Evolutionary conservation across 208 protist species (phyloP).

Genomic region (Naegleria gruberi): DNA sequence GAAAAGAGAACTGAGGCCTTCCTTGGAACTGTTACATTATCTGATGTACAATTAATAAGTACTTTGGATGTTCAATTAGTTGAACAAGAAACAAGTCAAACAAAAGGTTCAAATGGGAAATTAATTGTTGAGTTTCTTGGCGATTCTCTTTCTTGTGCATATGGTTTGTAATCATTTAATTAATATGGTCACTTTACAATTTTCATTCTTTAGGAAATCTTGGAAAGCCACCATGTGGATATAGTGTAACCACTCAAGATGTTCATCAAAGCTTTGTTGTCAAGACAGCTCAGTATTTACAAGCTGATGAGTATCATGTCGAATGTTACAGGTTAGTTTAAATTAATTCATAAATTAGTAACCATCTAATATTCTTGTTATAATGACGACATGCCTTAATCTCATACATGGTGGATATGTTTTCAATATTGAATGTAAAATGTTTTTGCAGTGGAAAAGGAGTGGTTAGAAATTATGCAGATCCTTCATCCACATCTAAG

Average conservation of each 20-base stretch:
- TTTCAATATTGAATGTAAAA: too few relatives aligned
- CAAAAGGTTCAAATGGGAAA: not conserved
- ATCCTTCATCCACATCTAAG: not conserved
- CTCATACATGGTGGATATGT: too few relatives aligned
- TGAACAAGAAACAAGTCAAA: not conserved
- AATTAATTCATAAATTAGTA: too few relatives aligned
- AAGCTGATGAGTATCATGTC: not conserved
- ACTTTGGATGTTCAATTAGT: not conserved
- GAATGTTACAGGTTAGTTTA: too few relatives aligned
- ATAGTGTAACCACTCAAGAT: not conserved
- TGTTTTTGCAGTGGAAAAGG: conserved; percentile 25
- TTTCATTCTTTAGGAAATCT: too few relatives aligned
- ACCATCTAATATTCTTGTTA: too few relatives aligned
- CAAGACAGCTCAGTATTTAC: not conserved
- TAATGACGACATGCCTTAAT: too few relatives aligned
- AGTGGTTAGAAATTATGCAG: conserved; percentile 14
- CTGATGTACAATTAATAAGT: not conserved
- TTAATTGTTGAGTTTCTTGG: conserved; percentile 16
- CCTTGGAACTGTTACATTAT: not conserved
- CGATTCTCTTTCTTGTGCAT: conserved; percentile 18
- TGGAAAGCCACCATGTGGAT: not conserved
- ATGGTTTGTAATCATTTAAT: too few relatives aligned
- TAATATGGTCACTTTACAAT: too few relatives aligned
- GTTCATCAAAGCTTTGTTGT: not conserved
- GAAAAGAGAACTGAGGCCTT: conserved; percentile 10